phyloP scores from a whole-genome alignment of 306 rosid genomes.

The Lagenaria siceraria region DNA sequence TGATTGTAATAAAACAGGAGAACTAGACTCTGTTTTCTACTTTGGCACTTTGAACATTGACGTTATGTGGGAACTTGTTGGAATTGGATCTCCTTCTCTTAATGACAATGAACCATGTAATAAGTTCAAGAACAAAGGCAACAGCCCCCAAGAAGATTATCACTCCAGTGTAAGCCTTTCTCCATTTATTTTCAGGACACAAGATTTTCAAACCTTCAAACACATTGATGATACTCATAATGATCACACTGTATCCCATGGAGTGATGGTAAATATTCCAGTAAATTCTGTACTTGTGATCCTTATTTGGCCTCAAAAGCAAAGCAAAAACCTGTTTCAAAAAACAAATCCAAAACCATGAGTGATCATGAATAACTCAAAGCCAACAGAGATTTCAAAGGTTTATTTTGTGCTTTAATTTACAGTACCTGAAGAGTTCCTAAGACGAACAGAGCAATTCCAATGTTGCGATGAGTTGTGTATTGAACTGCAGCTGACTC shows the following conservation, averaged over 20 bases:
- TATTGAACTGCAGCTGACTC: not conserved
- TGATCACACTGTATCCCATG: constrained; percentile 8
- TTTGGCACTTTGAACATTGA: not conserved
- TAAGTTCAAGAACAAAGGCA: not conserved
- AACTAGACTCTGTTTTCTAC: not conserved
- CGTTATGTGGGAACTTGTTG: not conserved
- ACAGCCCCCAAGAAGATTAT: constrained; percentile 6
- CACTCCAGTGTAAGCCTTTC: not conserved
- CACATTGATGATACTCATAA: constrained; percentile 10
- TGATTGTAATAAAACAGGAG: too few relatives aligned
- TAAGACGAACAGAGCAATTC: constrained; percentile 6
- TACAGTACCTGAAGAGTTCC: constrained; percentile 6
- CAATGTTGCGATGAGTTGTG: constrained; percentile 4
- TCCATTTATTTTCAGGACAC: not conserved
- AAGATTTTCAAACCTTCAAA: constrained; percentile 8
- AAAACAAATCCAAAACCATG: not conserved
- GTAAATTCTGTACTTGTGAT: constrained; percentile 9
- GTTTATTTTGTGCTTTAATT: not conserved
- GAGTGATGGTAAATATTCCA: constrained; percentile 13
- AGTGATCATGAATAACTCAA: not conserved
- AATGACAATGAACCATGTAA: constrained; percentile 9
- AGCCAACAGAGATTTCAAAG: not conserved
- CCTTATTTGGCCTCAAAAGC: constrained; percentile 15
- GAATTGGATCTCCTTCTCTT: constrained; percentile 8
- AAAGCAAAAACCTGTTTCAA: not conserved